A percentile compares a stretch with the other conserved stretches of the same genome.
Conservation (phyloP, 2,329 filamentous ascomycete genomes). For the Nigrograna mackinnonii region DNA sequence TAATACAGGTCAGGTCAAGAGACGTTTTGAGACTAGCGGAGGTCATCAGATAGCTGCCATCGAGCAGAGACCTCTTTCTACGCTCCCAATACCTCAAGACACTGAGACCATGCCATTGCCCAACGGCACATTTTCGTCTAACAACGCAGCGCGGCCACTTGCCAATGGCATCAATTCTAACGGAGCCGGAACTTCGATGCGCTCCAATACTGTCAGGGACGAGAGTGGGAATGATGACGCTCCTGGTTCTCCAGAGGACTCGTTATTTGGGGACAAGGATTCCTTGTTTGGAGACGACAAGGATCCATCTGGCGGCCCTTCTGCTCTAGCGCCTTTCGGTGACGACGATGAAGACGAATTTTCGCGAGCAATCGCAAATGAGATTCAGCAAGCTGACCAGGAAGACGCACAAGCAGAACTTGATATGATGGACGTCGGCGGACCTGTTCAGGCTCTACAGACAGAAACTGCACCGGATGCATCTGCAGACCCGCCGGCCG, state of each 20-base stretch:
- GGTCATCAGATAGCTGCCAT: conserved; percentile 88
- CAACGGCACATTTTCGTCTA: conserved; percentile 76
- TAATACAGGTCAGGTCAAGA: conserved; percentile 77
- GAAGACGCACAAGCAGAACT: conserved; percentile 45
- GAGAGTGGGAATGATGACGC: conserved; percentile 59
- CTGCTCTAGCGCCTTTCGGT: conserved; percentile 61
- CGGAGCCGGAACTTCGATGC: conserved; percentile 36
- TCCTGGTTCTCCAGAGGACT: conserved; percentile 70
- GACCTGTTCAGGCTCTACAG: conserved; percentile 45
- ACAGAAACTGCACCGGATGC: conserved; percentile 19
- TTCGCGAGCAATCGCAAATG: conserved; percentile 68
- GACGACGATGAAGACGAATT: conserved; percentile 87
- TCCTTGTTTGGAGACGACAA: conserved; percentile 84
- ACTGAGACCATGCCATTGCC: conserved; percentile 57
- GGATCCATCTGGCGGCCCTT: conserved; percentile 33
- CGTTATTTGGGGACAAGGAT: conserved; percentile 80
- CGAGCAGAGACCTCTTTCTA: conserved; percentile 79
- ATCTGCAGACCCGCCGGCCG: conserved; percentile 20
- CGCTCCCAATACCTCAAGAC: conserved; percentile 74
- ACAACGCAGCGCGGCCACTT: conserved; percentile 64
- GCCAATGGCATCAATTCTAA: conserved; percentile 58
- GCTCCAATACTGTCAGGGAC: conserved; percentile 20
- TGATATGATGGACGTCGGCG: conserved; percentile 50
- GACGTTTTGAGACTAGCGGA: conserved; percentile 76
- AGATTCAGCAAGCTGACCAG: conserved; percentile 48